A percentile compares a stretch with the other conserved stretches of the same genome.
phyloP scores from a whole-genome alignment of 768 basidiomycete genomes.

The Infundibulicybe gibba region DNA sequence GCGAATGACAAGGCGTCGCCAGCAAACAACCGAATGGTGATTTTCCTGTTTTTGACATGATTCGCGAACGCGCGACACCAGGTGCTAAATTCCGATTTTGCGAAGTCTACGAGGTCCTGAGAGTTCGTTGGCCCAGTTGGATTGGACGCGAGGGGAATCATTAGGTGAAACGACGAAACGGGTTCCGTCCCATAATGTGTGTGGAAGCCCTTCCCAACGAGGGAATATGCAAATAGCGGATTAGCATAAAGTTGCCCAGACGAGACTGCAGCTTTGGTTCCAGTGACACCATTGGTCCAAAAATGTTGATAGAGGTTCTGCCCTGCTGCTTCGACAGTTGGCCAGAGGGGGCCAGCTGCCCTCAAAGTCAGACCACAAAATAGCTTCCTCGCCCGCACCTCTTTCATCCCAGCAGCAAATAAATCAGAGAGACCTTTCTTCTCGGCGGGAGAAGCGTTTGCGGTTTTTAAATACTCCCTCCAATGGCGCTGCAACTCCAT shows the following conservation, averaged over 20 bases:
- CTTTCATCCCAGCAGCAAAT: conserved; percentile 16
- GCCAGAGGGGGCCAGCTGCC: conserved; percentile 33
- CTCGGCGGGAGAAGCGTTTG: conserved; percentile 16
- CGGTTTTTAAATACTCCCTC: conserved; percentile 27
- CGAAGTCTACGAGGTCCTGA: conserved; percentile 21
- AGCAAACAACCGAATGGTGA: conserved; percentile 34
- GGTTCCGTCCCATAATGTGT: conserved; percentile 45
- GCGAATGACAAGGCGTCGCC: conserved; percentile 38
- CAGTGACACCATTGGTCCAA: conserved; percentile 40
- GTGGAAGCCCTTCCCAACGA: conserved; percentile 30
- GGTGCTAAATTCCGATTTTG: conserved; percentile 27
- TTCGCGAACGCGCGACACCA: conserved; percentile 27
- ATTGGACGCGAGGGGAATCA: conserved; percentile 20
- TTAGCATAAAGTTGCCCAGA: conserved; percentile 29
- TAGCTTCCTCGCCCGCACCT: conserved; percentile 5
- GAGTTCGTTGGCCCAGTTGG: conserved; percentile 9
- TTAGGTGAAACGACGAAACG: conserved; percentile 35
- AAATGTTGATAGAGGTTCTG: conserved; percentile 23
- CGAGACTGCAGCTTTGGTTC: conserved; percentile 10
- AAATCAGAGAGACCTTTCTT: conserved; percentile 13
- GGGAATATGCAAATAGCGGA: conserved; percentile 42
- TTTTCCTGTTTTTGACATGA: not conserved
- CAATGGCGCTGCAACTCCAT: conserved; percentile 36
- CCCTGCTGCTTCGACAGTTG: conserved; percentile 8
- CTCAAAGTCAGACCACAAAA: conserved; percentile 7